phyloP scores from a whole-genome alignment of 768 basidiomycete genomes.

The Candolleomyces efflorescens region DNA sequence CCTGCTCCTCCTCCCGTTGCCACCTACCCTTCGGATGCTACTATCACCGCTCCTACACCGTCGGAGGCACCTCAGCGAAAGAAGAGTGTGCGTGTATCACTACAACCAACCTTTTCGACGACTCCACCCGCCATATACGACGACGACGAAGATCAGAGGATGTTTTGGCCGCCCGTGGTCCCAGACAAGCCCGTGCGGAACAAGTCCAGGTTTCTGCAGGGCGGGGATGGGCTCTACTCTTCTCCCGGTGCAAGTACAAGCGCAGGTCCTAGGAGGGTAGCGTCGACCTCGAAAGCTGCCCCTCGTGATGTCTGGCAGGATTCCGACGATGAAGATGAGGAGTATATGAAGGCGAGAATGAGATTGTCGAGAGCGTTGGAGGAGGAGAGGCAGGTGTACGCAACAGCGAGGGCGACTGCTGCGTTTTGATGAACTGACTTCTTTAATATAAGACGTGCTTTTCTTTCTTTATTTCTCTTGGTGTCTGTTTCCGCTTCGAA shows the following conservation, averaged over 20 bases:
- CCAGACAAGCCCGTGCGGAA: constrained; percentile 6
- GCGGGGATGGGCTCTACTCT: neutral
- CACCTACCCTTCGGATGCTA: too few relatives aligned
- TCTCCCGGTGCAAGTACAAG: neutral
- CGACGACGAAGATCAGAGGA: constrained; percentile 33
- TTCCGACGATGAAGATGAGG: constrained; percentile 72
- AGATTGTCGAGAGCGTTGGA: constrained; percentile 45
- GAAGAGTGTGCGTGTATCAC: constrained; percentile 77
- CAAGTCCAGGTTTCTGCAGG: neutral
- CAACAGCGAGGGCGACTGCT: neutral
- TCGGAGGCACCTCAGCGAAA: constrained; percentile 27
- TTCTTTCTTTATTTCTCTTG: neutral
- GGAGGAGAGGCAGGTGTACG: constrained; percentile 28
- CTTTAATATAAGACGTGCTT: neutral
- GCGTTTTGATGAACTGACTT: neutral
- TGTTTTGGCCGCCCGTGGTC: constrained; percentile 20
- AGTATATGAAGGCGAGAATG: constrained; percentile 54
- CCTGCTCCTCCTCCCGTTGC: neutral
- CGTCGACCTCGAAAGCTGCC: neutral
- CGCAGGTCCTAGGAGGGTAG: neutral
- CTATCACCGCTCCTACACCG: neutral
- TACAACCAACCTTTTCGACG: constrained; percentile 71
- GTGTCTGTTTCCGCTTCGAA: neutral
- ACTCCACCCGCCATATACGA: constrained; percentile 64
- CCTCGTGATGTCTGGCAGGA: constrained; percentile 51